A percentile compares a stretch with the other conserved stretches of the same genome.
Conservation (phyloP, 768 basidiomycete species). For the Kwoniella pini region DNA sequence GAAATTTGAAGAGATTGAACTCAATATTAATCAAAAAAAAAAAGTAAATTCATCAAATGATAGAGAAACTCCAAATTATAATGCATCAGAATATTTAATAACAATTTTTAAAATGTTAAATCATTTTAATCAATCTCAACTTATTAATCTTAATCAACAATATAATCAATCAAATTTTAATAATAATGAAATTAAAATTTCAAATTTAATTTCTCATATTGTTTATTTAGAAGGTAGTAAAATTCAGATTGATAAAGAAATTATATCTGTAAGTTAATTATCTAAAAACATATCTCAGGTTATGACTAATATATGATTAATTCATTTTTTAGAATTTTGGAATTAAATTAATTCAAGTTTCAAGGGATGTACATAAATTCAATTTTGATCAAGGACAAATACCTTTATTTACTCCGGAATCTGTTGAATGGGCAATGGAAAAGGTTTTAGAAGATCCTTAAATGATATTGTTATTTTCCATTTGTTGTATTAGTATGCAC, state of each 20-base stretch:
- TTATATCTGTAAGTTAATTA: constrained; percentile 62
- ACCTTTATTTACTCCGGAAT: constrained; percentile 41
- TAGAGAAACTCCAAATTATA: constrained; percentile 83
- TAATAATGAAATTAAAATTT: constrained; percentile 58
- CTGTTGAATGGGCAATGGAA: constrained; percentile 46
- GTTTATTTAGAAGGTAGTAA: constrained; percentile 69
- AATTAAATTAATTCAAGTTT: constrained; percentile 36
- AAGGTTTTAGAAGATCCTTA: too few relatives aligned
- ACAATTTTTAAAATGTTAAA: constrained; percentile 73
- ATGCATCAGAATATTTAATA: constrained; percentile 81
- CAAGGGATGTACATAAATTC: constrained; percentile 17
- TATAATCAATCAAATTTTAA: constrained; percentile 37
- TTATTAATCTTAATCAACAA: constrained; percentile 58
- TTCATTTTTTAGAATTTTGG: constrained; percentile 30
- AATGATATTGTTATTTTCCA: too few relatives aligned
- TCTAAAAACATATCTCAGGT: too few relatives aligned
- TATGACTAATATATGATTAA: background rate
- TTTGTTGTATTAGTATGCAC: too few relatives aligned
- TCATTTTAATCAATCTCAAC: constrained; percentile 57
- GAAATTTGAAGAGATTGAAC: too few relatives aligned
- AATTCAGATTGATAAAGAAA: constrained; percentile 65
- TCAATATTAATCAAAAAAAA: too few relatives aligned
- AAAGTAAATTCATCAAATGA: constrained; percentile 91
- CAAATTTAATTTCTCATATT: constrained; percentile 79
- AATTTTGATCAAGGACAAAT: constrained; percentile 6